These are phyloP conservation scores for Pseudopithomyces maydicus DNA, from an alignment of 2,329 filamentous ascomycete genomes.

Conservation along the genomic window DNA sequence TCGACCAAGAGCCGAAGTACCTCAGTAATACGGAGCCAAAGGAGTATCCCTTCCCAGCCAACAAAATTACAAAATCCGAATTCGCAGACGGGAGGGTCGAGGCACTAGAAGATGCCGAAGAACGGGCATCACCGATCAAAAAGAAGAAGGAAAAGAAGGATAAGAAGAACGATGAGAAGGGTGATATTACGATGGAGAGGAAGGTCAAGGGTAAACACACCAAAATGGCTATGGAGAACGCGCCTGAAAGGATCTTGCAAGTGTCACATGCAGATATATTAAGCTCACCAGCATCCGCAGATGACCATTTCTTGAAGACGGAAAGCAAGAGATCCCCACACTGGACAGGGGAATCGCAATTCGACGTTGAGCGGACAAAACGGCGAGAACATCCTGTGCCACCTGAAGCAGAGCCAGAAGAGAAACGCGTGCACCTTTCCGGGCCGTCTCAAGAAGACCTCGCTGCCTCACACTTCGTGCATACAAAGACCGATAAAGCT, in stretches of 20 bases:
- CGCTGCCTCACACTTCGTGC: constrained; percentile 3
- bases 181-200: constrained; percentile 21
- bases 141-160: constrained; percentile 51
- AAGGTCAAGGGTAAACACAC: constrained; percentile 15
- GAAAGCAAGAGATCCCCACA: neutral
- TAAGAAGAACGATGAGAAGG: constrained; percentile 31
- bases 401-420: constrained; percentile 37
- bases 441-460: constrained; percentile 16
- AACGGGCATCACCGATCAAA: constrained; percentile 44
- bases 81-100: constrained; percentile 5
- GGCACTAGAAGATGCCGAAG: constrained; percentile 27
- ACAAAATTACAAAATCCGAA: constrained; percentile 1
- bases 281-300: constrained; percentile 17
- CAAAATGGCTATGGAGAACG: constrained; percentile 10
- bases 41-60: constrained; percentile 37
- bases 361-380: constrained; percentile 30
- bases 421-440: constrained; percentile 40
- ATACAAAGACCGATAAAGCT: constrained; percentile 2
- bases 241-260: constrained; percentile 13
- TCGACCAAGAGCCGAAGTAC: constrained; percentile 21
- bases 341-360: constrained; percentile 12
- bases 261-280: constrained; percentile 18
- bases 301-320: constrained; percentile 2
- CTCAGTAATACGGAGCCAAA: constrained; percentile 14
- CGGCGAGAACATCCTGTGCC: constrained; percentile 41